Percentiles rank a stretch among this genome's conserved stretches.
Evolutionary conservation across 805 yeast genomes (phyloP).

Genomic region (Lachancea mirantina): DNA sequence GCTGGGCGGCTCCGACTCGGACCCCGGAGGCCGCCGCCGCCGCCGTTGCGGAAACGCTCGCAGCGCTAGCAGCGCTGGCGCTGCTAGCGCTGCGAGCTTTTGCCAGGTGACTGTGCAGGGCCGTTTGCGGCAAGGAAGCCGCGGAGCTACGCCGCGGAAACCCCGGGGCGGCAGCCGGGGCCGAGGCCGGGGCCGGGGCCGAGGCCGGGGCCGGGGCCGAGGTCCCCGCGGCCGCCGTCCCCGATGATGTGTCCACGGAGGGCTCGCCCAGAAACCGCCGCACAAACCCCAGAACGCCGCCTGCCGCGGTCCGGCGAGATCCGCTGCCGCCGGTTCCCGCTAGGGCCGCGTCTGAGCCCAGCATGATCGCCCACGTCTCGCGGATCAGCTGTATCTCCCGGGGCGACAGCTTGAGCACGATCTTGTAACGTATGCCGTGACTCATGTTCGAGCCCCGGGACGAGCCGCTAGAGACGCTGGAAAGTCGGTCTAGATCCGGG

Average conservation of each 20-base stretch:
- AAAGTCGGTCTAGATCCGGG: slow-evolving; percentile 12
- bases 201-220: no score
- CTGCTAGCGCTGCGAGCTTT: slow-evolving; percentile 1
- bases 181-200: no score
- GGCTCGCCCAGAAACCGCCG: no score
- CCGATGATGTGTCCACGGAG: slow-evolving; percentile 2
- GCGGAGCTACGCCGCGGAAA: background rate
- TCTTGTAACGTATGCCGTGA: slow-evolving; percentile 21
- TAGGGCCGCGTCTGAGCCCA: slow-evolving; percentile 32
- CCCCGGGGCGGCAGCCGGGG: no score
- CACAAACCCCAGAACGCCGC: no score
- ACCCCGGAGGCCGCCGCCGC: background rate
- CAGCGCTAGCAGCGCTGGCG: slow-evolving; percentile 4
- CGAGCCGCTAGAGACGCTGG: slow-evolving; percentile 14
- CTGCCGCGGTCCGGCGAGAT: no score
- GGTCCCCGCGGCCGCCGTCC: background rate
- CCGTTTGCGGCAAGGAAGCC: background rate
- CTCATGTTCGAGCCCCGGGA: slow-evolving; percentile 15
- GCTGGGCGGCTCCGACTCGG: background rate
- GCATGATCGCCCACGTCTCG: slow-evolving; percentile 34
- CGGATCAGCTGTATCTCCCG: slow-evolving; percentile 32
- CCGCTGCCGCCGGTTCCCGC: no score
- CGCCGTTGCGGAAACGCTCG: background rate
- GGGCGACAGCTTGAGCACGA: slow-evolving; percentile 25
- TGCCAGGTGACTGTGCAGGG: background rate